Conservation (phyloP, 225 moss, liverwort and hornwort genomes). For the Bryum argenteum region DNA sequence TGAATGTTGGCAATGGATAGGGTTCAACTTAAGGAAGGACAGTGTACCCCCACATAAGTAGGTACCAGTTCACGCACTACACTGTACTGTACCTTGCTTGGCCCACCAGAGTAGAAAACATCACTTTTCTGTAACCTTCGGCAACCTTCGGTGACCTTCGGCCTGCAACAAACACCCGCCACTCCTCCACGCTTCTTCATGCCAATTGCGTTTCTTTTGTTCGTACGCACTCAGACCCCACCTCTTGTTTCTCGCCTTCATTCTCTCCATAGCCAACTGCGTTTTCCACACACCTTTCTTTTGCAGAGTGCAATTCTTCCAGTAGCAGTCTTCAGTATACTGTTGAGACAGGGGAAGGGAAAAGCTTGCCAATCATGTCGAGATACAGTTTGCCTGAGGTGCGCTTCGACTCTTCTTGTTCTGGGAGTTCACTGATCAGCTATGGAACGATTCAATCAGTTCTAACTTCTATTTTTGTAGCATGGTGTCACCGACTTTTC, state of each 20-base stretch:
- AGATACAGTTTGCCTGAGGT: conserved; percentile 47
- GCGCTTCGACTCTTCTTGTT: not conserved
- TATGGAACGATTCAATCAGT: not conserved
- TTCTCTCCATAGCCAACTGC: not conserved
- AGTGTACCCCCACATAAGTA: not conserved
- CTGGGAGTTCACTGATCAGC: not conserved
- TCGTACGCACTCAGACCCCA: no score
- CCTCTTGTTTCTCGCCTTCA: not conserved
- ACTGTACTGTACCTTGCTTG: not conserved
- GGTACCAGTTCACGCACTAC: not conserved
- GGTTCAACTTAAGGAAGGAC: not conserved
- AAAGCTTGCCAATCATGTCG: conserved; percentile 26
- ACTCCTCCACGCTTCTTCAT: not conserved
- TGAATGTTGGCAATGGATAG: not conserved
- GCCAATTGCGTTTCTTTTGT: not conserved
- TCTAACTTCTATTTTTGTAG: no score
- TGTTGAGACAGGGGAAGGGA: not conserved
- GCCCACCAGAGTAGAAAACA: not conserved
- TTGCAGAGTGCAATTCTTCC: not conserved
- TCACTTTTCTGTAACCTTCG: not conserved
- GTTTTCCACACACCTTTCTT: not conserved
- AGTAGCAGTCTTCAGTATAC: not conserved
- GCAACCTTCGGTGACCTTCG: not conserved
- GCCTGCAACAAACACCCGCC: not conserved
- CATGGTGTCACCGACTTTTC: no score